phyloP scores from a whole-genome alignment of 371 early-diverging fungal species.

The Mortierella sp. region DNA sequence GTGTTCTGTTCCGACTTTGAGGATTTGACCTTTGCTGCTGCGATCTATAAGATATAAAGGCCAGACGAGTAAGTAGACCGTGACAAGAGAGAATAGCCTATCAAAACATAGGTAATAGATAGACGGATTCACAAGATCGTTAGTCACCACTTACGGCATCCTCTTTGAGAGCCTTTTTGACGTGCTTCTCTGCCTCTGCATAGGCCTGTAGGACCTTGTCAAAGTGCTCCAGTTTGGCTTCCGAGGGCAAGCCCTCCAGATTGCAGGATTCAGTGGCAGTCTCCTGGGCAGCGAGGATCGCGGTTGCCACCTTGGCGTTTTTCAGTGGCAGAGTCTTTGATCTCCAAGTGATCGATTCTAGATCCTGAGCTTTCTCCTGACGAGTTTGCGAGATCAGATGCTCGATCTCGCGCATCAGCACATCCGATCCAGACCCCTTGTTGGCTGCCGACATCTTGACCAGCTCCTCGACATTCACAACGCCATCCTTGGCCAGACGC shows the following conservation, averaged over 20 bases:
- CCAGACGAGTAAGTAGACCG: no score
- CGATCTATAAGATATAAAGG: no score
- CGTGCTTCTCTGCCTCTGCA: constrained; percentile 71
- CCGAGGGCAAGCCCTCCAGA: constrained; percentile 16
- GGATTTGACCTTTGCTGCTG: constrained; percentile 76
- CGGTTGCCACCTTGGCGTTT: constrained; percentile 55
- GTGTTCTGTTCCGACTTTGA: constrained; percentile 76
- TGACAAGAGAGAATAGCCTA: no score
- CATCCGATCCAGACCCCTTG: constrained; percentile 57
- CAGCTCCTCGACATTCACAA: constrained; percentile 61
- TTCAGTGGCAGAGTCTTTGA: constrained; percentile 57
- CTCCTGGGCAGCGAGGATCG: constrained; percentile 58
- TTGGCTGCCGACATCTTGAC: constrained; percentile 59
- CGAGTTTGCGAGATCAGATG: constrained; percentile 52
- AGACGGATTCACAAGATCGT: neutral
- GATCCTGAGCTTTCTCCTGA: constrained; percentile 55
- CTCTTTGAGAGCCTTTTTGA: constrained; percentile 71
- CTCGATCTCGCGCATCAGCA: constrained; percentile 59
- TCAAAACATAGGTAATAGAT: neutral
- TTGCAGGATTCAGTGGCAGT: constrained; percentile 24
- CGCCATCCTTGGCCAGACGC: constrained; percentile 60
- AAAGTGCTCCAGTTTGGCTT: constrained; percentile 57
- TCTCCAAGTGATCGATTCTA: constrained; percentile 63
- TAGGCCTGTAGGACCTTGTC: constrained; percentile 65
- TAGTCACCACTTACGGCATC: constrained; percentile 60